phyloP scores from a whole-genome alignment of 345 rosid genomes.

The Clarkia xantiana region DNA sequence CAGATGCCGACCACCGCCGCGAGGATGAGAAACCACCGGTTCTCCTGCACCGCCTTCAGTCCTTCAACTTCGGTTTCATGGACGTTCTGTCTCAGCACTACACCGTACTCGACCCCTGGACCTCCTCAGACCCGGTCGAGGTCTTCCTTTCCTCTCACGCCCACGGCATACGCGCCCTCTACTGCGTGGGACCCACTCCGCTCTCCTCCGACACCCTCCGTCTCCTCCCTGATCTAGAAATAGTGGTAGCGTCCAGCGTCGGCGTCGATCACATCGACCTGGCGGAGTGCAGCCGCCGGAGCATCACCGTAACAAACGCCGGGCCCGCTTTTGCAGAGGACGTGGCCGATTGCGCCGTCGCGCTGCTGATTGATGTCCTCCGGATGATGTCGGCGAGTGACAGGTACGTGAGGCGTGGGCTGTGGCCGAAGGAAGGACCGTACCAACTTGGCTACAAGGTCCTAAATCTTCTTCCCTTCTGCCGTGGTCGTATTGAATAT shows the following conservation, averaged over 20 bases:
- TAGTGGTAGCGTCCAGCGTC: constrained; percentile 25
- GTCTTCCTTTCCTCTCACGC: constrained; percentile 13
- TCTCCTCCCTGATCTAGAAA: constrained; percentile 16
- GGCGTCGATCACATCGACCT: constrained; percentile 36
- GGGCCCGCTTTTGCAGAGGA: constrained; percentile 22
- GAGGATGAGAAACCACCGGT: neutral
- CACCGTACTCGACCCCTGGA: constrained; percentile 1
- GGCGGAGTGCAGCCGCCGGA: constrained; percentile 25
- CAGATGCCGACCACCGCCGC: neutral
- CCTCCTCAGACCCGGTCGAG: constrained; percentile 8
- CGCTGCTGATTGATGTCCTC: constrained; percentile 28
- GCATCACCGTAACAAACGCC: no score
- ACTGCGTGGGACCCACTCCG: constrained; percentile 13
- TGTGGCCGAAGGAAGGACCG: constrained; percentile 20
- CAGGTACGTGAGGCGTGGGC: constrained; percentile 18
- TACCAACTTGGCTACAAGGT: constrained; percentile 30
- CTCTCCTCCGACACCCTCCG: constrained; percentile 19
- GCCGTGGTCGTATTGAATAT: no score
- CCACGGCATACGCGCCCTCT: constrained; percentile 19
- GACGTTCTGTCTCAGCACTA: neutral
- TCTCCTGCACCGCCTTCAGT: constrained; percentile 1
- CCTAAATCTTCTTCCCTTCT: no score
- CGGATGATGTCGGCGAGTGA: constrained; percentile 22
- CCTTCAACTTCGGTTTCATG: neutral
- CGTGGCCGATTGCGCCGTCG: constrained; percentile 29